Percentiles rank a stretch among this genome's conserved stretches.
Conservation (phyloP, 2,329 filamentous ascomycete species). For the Macrophomina phaseolina region DNA sequence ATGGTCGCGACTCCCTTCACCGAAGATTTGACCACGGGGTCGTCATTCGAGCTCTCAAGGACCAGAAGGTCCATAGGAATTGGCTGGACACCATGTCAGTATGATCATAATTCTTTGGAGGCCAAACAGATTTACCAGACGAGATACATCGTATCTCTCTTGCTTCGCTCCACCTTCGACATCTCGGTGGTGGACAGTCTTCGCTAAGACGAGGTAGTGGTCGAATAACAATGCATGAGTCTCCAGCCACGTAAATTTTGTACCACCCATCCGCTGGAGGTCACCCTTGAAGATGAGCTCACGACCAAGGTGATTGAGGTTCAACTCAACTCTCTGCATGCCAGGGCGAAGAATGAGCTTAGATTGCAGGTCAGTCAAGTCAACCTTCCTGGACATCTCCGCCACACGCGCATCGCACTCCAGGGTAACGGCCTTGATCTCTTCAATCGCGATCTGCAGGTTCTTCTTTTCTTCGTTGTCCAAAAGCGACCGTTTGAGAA, state of each 20-base stretch:
- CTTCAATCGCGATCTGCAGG: slow-evolving; percentile 80
- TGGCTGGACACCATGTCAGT: slow-evolving; percentile 54
- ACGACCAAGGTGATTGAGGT: slow-evolving; percentile 91
- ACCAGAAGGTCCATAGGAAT: slow-evolving; percentile 97
- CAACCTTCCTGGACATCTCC: slow-evolving; percentile 89
- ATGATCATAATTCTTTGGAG: not conserved
- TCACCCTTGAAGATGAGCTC: slow-evolving; percentile 90
- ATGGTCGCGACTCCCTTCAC: slow-evolving; percentile 72
- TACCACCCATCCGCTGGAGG: slow-evolving; percentile 84
- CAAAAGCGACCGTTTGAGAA: slow-evolving; percentile 79
- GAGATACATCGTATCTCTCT: slow-evolving; percentile 88
- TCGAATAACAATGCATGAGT: slow-evolving; percentile 94
- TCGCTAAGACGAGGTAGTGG: slow-evolving; percentile 93
- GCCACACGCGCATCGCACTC: slow-evolving; percentile 93
- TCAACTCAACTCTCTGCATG: slow-evolving; percentile 83
- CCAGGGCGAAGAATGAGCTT: slow-evolving; percentile 86
- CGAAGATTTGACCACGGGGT: slow-evolving; percentile 80
- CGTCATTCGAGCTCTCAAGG: slow-evolving; percentile 89
- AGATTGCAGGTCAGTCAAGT: slow-evolving; percentile 79
- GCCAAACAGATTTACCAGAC: slow-evolving; percentile 64
- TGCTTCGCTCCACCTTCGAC: slow-evolving; percentile 75
- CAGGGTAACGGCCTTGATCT: slow-evolving; percentile 85
- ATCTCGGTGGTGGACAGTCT: slow-evolving; percentile 72
- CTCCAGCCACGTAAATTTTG: slow-evolving; percentile 90
- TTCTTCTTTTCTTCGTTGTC: slow-evolving; percentile 92